These are phyloP conservation scores for Cichorium intybus DNA, from an alignment of 140 eudicot genomes.

Conservation along the genomic window DNA sequence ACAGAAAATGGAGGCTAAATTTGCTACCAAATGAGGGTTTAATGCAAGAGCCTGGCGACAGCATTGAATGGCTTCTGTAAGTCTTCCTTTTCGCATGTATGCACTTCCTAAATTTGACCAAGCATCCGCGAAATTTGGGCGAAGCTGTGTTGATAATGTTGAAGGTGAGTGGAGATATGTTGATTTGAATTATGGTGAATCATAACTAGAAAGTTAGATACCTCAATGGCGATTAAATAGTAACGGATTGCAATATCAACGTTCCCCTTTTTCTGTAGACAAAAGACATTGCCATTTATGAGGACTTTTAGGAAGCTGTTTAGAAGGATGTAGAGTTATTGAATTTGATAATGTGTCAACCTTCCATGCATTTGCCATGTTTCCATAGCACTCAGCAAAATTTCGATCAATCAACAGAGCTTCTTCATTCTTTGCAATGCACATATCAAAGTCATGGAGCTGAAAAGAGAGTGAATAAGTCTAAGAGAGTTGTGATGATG, in stretches of 20 bases:
- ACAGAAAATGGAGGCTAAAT: not conserved
- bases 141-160: conserved; percentile 60
- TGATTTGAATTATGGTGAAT: no score
- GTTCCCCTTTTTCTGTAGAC: conserved; percentile 84
- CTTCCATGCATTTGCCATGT: conserved; percentile 99
- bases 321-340: no score
- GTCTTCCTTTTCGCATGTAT: conserved; percentile 92
- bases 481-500: not conserved
- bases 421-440: conserved; percentile 88
- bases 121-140: conserved; percentile 98
- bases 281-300: no score
- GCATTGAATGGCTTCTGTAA: conserved; percentile 90
- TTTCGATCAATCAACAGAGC: conserved; percentile 78
- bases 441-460: conserved; percentile 80
- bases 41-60: conserved; percentile 96
- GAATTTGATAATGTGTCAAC: no score
- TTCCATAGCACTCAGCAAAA: conserved; percentile 94
- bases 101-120: conserved; percentile 99
- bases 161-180: not conserved
- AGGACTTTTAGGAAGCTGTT: no score
- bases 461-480: conserved; percentile 24
- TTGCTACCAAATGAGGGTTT: conserved; percentile 79
- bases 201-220: conserved; percentile 8
- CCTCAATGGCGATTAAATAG: conserved; percentile 90
- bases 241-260: conserved; percentile 93